Evolutionary conservation across 257 asterid genomes (phyloP).

Genomic region (Henckelia pumila): DNA sequence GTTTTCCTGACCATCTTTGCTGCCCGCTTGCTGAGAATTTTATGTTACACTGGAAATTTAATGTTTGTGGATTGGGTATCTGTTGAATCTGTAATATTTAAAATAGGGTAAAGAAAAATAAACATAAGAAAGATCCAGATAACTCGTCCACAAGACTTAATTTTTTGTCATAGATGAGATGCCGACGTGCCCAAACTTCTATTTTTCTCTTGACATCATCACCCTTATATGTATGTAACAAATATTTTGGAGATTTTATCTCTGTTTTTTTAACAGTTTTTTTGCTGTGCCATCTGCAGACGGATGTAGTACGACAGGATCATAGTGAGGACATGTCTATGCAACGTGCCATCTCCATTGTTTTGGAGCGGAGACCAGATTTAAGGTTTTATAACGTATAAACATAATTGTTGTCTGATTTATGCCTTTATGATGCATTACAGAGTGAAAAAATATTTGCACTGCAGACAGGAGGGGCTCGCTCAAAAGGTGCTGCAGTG

Average conservation of each 20-base stretch:
- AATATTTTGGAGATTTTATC: background rate
- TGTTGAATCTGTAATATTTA: background rate
- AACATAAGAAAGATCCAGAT: no score
- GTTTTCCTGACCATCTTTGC: background rate
- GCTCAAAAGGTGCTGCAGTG: constrained; percentile 83
- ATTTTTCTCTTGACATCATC: no score
- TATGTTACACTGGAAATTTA: no score
- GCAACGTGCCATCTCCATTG: constrained; percentile 72
- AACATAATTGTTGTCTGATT: background rate
- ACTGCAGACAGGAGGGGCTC: constrained; percentile 72
- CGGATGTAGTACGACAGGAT: constrained; percentile 69
- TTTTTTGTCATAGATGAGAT: no score
- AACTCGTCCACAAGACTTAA: background rate
- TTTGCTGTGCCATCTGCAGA: constrained; percentile 41
- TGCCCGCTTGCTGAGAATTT: background rate
- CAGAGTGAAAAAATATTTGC: constrained; percentile 1
- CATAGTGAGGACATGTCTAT: constrained; percentile 76
- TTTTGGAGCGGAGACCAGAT: constrained; percentile 82
- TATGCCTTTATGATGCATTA: background rate
- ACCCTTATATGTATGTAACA: background rate
- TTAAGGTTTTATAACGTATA: constrained; percentile 49
- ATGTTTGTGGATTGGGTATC: background rate
- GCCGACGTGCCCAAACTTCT: no score
- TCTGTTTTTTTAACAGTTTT: constrained; percentile 7
- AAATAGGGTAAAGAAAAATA: no score